phyloP scores from a whole-genome alignment of 2,329 filamentous ascomycete genomes.

The Colletotrichum theobromicola region DNA sequence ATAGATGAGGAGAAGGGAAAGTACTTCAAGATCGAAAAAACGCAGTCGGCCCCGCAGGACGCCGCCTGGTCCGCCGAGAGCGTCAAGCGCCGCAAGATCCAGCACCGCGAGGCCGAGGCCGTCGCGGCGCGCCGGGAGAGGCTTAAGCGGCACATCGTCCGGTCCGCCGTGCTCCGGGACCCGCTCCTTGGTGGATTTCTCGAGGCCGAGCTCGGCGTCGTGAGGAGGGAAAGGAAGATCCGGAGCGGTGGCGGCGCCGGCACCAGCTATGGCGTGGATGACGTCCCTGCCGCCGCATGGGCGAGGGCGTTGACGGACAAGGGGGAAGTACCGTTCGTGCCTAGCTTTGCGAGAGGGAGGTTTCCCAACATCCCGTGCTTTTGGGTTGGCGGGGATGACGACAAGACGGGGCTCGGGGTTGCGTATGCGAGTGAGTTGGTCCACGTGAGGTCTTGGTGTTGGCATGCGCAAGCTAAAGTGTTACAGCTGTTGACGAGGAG shows the following conservation, averaged over 20 bases:
- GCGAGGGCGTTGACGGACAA: slow-evolving; percentile 42
- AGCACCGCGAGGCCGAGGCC: slow-evolving; percentile 41
- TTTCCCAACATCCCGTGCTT: slow-evolving; percentile 43
- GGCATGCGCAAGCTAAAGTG: slow-evolving; percentile 12
- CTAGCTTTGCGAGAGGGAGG: slow-evolving; percentile 29
- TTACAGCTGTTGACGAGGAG: slow-evolving; percentile 37
- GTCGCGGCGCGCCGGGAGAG: slow-evolving; percentile 31
- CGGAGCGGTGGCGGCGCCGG: neutral
- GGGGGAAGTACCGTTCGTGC: slow-evolving; percentile 42
- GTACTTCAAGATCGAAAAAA: slow-evolving; percentile 72
- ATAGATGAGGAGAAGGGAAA: slow-evolving; percentile 63
- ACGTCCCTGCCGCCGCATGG: slow-evolving; percentile 41
- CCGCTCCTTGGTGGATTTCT: slow-evolving; percentile 38
- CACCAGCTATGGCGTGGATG: slow-evolving; percentile 21
- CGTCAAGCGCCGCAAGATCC: slow-evolving; percentile 60
- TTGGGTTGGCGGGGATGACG: slow-evolving; percentile 43
- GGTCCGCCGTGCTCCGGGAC: slow-evolving; percentile 33
- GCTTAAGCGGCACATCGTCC: slow-evolving; percentile 42
- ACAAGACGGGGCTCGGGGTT: slow-evolving; percentile 43
- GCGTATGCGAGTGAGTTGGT: slow-evolving; percentile 49
- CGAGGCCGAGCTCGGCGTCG: slow-evolving; percentile 35
- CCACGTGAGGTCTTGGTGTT: neutral
- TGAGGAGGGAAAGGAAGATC: slow-evolving; percentile 21
- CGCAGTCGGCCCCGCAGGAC: slow-evolving; percentile 54
- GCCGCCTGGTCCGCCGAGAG: slow-evolving; percentile 62